These are phyloP conservation scores for Russula foetens DNA, from an alignment of 768 basidiomycete genomes.

Conservation along the genomic window DNA sequence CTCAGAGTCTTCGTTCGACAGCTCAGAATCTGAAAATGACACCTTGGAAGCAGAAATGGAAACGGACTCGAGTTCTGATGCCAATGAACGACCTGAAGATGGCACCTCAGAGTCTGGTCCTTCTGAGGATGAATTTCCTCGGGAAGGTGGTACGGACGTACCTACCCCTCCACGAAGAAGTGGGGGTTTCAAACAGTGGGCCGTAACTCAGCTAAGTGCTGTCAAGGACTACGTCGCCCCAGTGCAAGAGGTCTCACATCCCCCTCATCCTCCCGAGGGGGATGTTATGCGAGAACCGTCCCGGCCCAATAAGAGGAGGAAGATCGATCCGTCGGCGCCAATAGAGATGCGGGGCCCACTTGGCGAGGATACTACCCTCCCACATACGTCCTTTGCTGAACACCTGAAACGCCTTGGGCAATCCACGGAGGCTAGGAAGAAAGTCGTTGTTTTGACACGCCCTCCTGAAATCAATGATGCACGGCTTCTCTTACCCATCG, in stretches of 20 bases:
- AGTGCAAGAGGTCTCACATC: neutral
- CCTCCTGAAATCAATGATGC: conserved; percentile 66
- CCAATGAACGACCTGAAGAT: conserved; percentile 13
- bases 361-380: conserved; percentile 62
- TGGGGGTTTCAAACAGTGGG: conserved; percentile 84
- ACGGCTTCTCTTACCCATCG: conserved; percentile 76
- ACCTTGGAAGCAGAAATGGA: conserved; percentile 17
- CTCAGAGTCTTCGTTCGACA: conserved; percentile 64
- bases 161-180: conserved; percentile 32
- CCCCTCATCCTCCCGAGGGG: neutral
- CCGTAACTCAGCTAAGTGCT: conserved; percentile 60
- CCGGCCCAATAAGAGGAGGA: conserved; percentile 41
- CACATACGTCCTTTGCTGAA: conserved; percentile 55
- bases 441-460: conserved; percentile 50
- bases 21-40: conserved; percentile 70
- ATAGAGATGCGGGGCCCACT: conserved; percentile 66
- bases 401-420: conserved; percentile 29
- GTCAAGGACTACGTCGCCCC: conserved; percentile 37
- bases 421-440: conserved; percentile 21
- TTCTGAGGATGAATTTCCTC: conserved; percentile 22
- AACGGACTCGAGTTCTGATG: conserved; percentile 23
- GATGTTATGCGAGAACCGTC: neutral
- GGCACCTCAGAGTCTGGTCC: neutral
- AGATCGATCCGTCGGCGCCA: conserved; percentile 28
- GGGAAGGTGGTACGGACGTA: conserved; percentile 17